These are phyloP conservation scores for Paramecium tetraurelia DNA, from an alignment of 73 alveolate genomes.

Conservation along the genomic window DNA sequence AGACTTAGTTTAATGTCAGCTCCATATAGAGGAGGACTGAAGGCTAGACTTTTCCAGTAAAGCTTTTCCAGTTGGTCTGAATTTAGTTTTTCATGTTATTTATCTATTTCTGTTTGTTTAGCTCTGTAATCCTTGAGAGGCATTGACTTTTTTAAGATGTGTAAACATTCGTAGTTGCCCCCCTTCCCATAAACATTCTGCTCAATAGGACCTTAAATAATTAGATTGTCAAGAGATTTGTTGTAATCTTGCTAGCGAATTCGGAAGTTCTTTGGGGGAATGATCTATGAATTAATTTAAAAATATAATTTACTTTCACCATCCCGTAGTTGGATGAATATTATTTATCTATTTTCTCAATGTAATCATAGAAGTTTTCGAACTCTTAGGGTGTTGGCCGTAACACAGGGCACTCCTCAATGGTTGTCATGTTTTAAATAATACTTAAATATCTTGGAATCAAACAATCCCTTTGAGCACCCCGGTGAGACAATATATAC, in stretches of 20 bases:
- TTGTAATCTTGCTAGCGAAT: slow-evolving; percentile 78
- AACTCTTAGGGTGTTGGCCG: slow-evolving; percentile 78
- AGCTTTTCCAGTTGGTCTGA: slow-evolving; percentile 72
- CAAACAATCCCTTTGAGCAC: neutral
- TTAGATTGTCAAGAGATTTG: slow-evolving; percentile 41
- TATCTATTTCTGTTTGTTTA: slow-evolving; percentile 64
- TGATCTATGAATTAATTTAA: slow-evolving; percentile 63
- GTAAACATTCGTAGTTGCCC: slow-evolving; percentile 71
- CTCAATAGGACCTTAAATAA: slow-evolving; percentile 76
- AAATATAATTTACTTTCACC: slow-evolving; percentile 71
- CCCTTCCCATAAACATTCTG: slow-evolving; percentile 78
- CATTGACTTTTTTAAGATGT: slow-evolving; percentile 71
- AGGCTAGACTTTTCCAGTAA: slow-evolving; percentile 83
- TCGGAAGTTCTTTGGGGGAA: slow-evolving; percentile 84
- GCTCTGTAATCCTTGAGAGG: slow-evolving; percentile 68
- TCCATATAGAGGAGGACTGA: slow-evolving; percentile 86
- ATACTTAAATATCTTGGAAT: neutral
- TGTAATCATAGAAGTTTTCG: slow-evolving; percentile 65
- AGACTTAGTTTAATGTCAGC: slow-evolving; percentile 78
- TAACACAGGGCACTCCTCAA: slow-evolving; percentile 71
- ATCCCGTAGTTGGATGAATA: slow-evolving; percentile 73
- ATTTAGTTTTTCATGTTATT: slow-evolving; percentile 48
- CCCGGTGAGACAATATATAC: neutral
- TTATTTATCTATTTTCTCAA: slow-evolving; percentile 73
- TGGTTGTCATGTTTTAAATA: slow-evolving; percentile 40